Evolutionary conservation across 768 basidiomycete species (phyloP).

Genomic region (Porphyrellus cyaneotinctus): DNA sequence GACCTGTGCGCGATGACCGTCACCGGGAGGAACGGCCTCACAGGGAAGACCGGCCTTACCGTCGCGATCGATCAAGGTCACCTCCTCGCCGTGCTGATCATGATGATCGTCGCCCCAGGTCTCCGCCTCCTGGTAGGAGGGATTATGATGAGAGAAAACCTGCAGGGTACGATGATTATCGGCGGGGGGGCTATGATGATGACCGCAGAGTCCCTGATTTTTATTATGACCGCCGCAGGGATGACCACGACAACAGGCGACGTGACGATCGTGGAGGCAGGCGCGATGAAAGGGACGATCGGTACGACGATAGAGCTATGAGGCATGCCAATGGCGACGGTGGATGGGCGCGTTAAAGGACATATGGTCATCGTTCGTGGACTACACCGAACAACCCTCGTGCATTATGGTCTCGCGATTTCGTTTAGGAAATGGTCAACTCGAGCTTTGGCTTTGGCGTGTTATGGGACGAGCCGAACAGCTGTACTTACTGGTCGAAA

Average conservation of each 20-base stretch:
- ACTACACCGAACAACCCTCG: conserved; percentile 26
- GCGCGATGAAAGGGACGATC: conserved; percentile 82
- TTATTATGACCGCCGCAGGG: conserved; percentile 86
- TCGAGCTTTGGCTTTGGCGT: conserved; percentile 37
- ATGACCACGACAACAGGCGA: conserved; percentile 54
- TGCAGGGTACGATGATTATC: conserved; percentile 90
- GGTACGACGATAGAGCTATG: conserved; percentile 69
- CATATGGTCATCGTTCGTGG: conserved; percentile 35
- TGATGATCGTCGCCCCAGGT: conserved; percentile 80
- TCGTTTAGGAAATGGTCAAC: conserved; percentile 48
- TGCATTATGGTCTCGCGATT: conserved; percentile 41
- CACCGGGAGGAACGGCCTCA: conserved; percentile 56
- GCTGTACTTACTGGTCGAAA: conserved; percentile 39
- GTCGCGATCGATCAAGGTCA: conserved; percentile 82
- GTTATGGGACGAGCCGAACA: conserved; percentile 35
- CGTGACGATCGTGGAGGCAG: conserved; percentile 69
- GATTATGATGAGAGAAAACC: conserved; percentile 81
- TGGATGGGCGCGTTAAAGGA: conserved; percentile 68
- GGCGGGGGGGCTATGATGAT: conserved; percentile 77
- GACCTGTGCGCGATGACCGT: conserved; percentile 50
- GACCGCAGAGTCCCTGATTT: conserved; percentile 79
- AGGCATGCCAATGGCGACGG: conserved; percentile 76
- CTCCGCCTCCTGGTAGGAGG: conserved; percentile 70
- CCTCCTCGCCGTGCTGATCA: conserved; percentile 68
- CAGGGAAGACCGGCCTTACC: conserved; percentile 48